Percentiles rank a stretch among this genome's conserved stretches.
phyloP scores from a whole-genome alignment of 2,329 filamentous ascomycete species.

The Aspergillus ustus region DNA sequence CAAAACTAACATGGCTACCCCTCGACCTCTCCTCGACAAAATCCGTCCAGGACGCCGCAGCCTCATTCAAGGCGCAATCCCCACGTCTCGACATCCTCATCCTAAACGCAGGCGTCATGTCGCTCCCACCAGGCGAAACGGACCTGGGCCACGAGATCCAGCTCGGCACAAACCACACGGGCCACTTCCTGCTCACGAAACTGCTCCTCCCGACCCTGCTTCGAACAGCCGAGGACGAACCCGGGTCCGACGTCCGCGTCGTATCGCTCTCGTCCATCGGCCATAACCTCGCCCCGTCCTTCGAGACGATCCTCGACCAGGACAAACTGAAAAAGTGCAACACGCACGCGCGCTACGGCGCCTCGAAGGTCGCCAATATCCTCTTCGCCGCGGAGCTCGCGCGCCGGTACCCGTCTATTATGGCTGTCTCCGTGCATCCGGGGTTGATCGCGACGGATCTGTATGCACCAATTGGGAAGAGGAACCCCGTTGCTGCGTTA shows the following conservation, averaged over 20 bases:
- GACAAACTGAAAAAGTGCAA: slow-evolving; percentile 35
- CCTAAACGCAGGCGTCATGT: slow-evolving; percentile 51
- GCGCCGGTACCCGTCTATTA: slow-evolving; percentile 39
- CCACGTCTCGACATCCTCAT: slow-evolving; percentile 41
- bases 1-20: not conserved
- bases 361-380: slow-evolving; percentile 54
- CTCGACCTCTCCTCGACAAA: slow-evolving; percentile 5
- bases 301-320: slow-evolving; percentile 37
- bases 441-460: slow-evolving; percentile 46
- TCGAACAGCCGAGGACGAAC: slow-evolving; percentile 7
- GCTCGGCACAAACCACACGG: slow-evolving; percentile 45
- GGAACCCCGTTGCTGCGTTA: slow-evolving; percentile 13
- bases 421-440: slow-evolving; percentile 52
- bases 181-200: slow-evolving; percentile 42
- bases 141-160: slow-evolving; percentile 45
- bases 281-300: slow-evolving; percentile 15
- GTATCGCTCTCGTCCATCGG: slow-evolving; percentile 15
- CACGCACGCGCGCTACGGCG: slow-evolving; percentile 46
- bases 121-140: slow-evolving; percentile 39
- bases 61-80: not conserved
- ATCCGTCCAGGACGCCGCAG: not conserved
- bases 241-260: slow-evolving; percentile 11
- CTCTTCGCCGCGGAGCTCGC: slow-evolving; percentile 50
- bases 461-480: slow-evolving; percentile 27
- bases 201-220: slow-evolving; percentile 12